Conservation (phyloP, 352 stramenopile species). For the Globisporangium yorkense region DNA sequence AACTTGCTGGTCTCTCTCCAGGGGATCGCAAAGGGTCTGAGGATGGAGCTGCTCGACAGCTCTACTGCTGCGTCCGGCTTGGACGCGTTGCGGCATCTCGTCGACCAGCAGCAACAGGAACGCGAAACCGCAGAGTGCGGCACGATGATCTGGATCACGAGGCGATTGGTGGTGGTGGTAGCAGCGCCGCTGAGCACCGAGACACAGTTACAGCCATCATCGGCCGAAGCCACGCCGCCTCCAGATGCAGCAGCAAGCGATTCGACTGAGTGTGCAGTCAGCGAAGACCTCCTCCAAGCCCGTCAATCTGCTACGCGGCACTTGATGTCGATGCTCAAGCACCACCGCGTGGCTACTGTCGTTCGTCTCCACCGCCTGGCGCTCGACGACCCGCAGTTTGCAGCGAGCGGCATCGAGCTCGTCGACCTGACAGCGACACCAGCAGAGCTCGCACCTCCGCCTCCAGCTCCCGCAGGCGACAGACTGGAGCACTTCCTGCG, state of each 20-base stretch:
- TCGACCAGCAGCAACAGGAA: neutral
- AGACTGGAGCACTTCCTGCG: conserved; percentile 87
- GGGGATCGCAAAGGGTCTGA: conserved; percentile 19
- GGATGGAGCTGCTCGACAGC: conserved; percentile 10
- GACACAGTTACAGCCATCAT: neutral
- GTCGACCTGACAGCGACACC: conserved; percentile 81
- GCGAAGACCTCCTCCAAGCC: neutral
- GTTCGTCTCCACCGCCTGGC: conserved; percentile 90
- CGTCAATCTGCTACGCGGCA: neutral
- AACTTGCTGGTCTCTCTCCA: conserved; percentile 9
- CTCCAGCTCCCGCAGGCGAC: conserved; percentile 29
- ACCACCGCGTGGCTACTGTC: conserved; percentile 84
- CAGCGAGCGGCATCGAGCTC: conserved; percentile 83
- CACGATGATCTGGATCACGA: conserved; percentile 14
- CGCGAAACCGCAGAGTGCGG: neutral
- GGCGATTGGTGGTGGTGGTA: conserved; percentile 16
- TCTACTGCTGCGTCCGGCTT: neutral
- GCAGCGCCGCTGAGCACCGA: neutral
- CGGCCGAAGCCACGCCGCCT: neutral
- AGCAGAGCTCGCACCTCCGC: conserved; percentile 51
- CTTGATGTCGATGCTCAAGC: conserved; percentile 17
- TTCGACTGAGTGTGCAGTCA: neutral
- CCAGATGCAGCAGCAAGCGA: neutral
- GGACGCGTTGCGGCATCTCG: neutral
- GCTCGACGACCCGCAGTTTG: conserved; percentile 88